These are phyloP conservation scores for Colletotrichum viniferum DNA, from an alignment of 2,329 filamentous ascomycete genomes.

Conservation along the genomic window DNA sequence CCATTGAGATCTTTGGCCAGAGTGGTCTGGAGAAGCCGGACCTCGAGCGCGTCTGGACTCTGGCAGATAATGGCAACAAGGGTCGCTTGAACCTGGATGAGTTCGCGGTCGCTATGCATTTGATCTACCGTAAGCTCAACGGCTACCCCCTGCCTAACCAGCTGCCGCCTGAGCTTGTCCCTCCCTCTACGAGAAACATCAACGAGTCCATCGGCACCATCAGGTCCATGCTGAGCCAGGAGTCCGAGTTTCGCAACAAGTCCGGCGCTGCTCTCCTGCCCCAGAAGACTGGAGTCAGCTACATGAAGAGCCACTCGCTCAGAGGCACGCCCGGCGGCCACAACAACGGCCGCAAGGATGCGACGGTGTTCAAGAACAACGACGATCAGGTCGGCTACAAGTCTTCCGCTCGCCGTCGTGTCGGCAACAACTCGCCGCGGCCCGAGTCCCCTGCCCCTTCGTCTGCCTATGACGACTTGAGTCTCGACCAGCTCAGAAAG, in stretches of 20 bases:
- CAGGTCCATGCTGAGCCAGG: slow-evolving; percentile 85
- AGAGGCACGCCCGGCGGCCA: slow-evolving; percentile 64
- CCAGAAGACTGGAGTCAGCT: slow-evolving; percentile 97
- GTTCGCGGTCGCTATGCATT: slow-evolving; percentile 97
- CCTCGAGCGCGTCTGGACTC: slow-evolving; percentile 90
- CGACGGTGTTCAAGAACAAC: slow-evolving; percentile 95
- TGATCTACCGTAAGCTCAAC: slow-evolving; percentile 97
- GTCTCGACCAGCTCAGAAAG: slow-evolving; percentile 87
- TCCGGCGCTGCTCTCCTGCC: slow-evolving; percentile 90
- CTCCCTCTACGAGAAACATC: slow-evolving; percentile 92
- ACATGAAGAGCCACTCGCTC: slow-evolving; percentile 95
- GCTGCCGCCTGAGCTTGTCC: slow-evolving; percentile 89
- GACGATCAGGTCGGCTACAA: slow-evolving; percentile 91
- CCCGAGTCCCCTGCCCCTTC: slow-evolving; percentile 75
- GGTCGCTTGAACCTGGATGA: slow-evolving; percentile 94
- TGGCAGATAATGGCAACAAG: slow-evolving; percentile 92
- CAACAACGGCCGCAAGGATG: slow-evolving; percentile 79
- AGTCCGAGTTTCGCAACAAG: slow-evolving; percentile 87
- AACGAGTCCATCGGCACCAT: slow-evolving; percentile 92
- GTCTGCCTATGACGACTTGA: slow-evolving; percentile 80
- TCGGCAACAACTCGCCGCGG: slow-evolving; percentile 79
- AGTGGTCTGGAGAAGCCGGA: slow-evolving; percentile 92
- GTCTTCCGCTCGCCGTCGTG: slow-evolving; percentile 87
- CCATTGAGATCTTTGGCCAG: slow-evolving; percentile 96
- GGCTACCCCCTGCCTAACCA: slow-evolving; percentile 90